These are phyloP conservation scores for Lasiosphaeria hispida DNA, from an alignment of 495 filamentous ascomycete species.

Conservation along the genomic window DNA sequence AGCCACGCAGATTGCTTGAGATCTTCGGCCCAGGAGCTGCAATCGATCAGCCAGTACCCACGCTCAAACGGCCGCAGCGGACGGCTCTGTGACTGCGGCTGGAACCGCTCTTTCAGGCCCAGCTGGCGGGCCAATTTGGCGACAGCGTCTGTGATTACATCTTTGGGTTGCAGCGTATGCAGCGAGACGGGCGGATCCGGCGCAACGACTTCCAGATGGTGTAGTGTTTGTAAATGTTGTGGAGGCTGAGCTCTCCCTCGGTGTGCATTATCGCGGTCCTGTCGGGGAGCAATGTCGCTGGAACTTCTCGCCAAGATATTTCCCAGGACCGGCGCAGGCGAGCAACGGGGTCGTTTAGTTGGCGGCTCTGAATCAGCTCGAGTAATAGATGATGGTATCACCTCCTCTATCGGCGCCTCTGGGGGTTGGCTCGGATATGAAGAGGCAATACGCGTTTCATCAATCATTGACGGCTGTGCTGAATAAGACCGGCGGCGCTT, in stretches of 20 bases:
- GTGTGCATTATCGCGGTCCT: conserved; percentile 2
- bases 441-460: not conserved
- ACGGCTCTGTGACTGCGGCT: conserved; percentile 50
- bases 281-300: conserved; percentile 40
- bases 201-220: conserved; percentile 36
- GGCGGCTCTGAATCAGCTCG: conserved; percentile 41
- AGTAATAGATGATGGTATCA: conserved; percentile 17
- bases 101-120: conserved; percentile 48
- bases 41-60: conserved; percentile 65
- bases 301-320: conserved; percentile 26
- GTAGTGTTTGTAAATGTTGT: not conserved
- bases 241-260: not conserved
- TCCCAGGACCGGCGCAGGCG: conserved; percentile 7
- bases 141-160: conserved; percentile 55
- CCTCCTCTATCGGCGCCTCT: too few relatives aligned
- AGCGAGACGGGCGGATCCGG: conserved; percentile 32
- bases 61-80: conserved; percentile 56
- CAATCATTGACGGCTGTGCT: conserved; percentile 1
- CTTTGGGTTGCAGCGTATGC: conserved; percentile 18
- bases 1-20: conserved; percentile 55
- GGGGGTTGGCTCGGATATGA: not conserved
- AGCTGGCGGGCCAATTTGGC: conserved; percentile 52
- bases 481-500: conserved; percentile 3
- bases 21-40: conserved; percentile 41
- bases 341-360: conserved; percentile 23